Evolutionary conservation across 306 rosid genomes (phyloP), one percentile per base, ranked within the genome.

Genomic region (Malus fusca): DNA sequence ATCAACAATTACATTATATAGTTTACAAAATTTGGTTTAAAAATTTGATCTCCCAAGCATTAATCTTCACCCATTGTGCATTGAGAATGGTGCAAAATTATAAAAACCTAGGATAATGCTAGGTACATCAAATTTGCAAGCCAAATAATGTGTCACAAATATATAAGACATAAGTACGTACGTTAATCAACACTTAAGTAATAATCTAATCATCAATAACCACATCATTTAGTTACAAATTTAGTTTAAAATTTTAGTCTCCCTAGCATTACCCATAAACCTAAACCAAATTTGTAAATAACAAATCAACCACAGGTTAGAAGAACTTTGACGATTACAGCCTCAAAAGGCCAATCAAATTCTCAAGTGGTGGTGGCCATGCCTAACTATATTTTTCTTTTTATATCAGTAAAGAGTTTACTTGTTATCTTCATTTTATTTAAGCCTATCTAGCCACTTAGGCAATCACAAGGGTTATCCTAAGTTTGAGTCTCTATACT

Each of bases 321-420:
- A 78, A 76, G 80, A 70, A 82, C 81, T 70, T 80, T 90, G 74
- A 90, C 88, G 80, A 90, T 87, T 84, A 76, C 51, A 69, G 62
- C 58, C 88, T 79, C 79, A 79, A 62, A 83, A 83, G 71, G 69
- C 73, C 66, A 69, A 71, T 69, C 79, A 79, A 79, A 62, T 18
- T 66, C 74, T 53, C 70, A 76, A 62, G 71, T 66, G 69, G 72
- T 72, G 69, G 72, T 67, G 80, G 79, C 44, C 93, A 85, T 79
- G 92, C 89, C 85, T 68, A 60, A 72, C 66, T 64, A 82, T 77
- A 73, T 15, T 31, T 60, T 60, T 68, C 15, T 58, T 68, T 68
- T 28, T 58, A 66, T 25, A 15, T 31, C 23, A 40, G 58, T 23
- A 59, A 25, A 23, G 25, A 11, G 18, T 18, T 25, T 10, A 42